A percentile compares a stretch with the other conserved stretches of the same genome.
phyloP scores from a whole-genome alignment of 805 yeast genomes.

The Ogataea sp. region DNA sequence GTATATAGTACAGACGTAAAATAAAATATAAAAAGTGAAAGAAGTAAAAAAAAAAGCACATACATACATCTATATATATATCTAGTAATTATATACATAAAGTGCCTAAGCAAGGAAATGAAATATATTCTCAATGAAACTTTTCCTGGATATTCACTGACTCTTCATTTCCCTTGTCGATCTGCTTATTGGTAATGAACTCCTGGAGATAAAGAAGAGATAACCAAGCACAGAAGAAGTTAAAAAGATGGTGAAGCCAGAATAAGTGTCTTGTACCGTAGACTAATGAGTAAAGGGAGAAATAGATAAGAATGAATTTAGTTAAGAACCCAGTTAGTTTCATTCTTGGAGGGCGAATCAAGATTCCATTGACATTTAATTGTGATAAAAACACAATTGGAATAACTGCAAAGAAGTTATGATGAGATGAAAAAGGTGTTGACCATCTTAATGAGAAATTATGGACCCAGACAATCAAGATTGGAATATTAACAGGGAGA shows the following conservation, averaged over 20 bases:
- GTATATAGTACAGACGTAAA: too few relatives aligned
- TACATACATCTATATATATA: too few relatives aligned
- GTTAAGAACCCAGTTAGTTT: conserved; percentile 24
- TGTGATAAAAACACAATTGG: conserved; percentile 62
- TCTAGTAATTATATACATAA: too few relatives aligned
- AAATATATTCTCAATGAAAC: conserved; percentile 7
- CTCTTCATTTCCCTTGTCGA: too few relatives aligned
- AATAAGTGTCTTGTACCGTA: conserved; percentile 80
- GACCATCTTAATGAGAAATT: conserved; percentile 71
- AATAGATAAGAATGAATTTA: conserved; percentile 36
- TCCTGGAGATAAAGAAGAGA: conserved; percentile 19
- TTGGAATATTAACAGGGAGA: conserved; percentile 71
- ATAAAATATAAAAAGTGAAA: too few relatives aligned
- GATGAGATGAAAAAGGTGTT: conserved; percentile 82
- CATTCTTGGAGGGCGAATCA: conserved; percentile 31
- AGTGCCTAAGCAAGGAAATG: too few relatives aligned
- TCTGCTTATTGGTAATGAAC: too few relatives aligned
- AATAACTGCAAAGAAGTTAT: conserved; percentile 67
- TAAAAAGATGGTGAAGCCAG: conserved; percentile 74
- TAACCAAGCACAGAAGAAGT: conserved; percentile 51
- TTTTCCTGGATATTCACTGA: too few relatives aligned
- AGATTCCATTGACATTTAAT: conserved; percentile 39
- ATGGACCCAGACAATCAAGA: conserved; percentile 73
- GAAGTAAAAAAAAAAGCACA: too few relatives aligned
- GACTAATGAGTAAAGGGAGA: conserved; percentile 51